Base-by-base conservation (phyloP, 768 basidiomycete species). In the Termitomyces sp. region DNA sequence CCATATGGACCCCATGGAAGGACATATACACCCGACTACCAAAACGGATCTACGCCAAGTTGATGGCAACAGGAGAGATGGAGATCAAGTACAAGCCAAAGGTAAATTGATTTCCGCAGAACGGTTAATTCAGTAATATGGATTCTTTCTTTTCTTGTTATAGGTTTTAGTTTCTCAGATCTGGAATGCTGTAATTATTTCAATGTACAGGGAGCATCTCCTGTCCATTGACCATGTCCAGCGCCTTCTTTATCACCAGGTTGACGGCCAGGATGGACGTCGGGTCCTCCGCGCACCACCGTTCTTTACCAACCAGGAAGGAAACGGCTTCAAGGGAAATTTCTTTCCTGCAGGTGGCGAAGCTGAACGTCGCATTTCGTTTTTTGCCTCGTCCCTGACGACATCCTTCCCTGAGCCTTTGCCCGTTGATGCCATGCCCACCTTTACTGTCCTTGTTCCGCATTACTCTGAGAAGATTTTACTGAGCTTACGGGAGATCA, bases 21-120 rank as follows among this genome's bases (percentile, higher is more conserved):
- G 96, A 98, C 67, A 93, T 98, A 58, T 99, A 88, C 72, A 94
- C 94, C 16, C 82, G 97, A 55, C 78, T 99, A 67, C 97, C 97
- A 8, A 99, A 98, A 80, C 83, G 97, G 47, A 98, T 99, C 61
- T 99, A 97, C 72, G 95, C 96, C 63, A 99, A 99, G 78, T 75
- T 99, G 33, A 77, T 99, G 57, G 94, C 97, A 20, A 98, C 96
- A 0, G 85, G 82, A 2, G 96, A 98, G 69, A 98, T 98, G 97
- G 97, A 99, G 71, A 86, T 97, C 73, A 98, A 98, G 75, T 99
- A 98, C 79, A 98, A 98, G 75, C 97, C 97, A 58, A 99, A 99
- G 81, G 93, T 84, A 57, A 48, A 48, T 1, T 15, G 22, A 47
- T 27, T 30, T 46, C 37, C 24, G 3, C 4, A 37, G 18, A 22